These are phyloP conservation scores for Epichloe sp. DNA, from an alignment of 2,329 filamentous ascomycete species.

Conservation along the genomic window DNA sequence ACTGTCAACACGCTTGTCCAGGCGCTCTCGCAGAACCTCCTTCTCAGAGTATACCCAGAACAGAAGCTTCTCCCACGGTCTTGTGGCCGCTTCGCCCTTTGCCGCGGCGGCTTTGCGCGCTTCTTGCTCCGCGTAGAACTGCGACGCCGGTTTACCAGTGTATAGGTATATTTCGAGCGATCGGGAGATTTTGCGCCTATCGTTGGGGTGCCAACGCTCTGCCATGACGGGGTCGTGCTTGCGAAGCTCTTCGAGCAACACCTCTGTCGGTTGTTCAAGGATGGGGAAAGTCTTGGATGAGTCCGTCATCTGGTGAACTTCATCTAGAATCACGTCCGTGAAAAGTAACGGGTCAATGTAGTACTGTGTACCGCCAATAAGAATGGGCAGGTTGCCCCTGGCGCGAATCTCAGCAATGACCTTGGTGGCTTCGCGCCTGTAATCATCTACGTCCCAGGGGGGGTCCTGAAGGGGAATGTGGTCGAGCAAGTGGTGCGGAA, in stretches of 20 bases:
- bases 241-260: constrained; percentile 57
- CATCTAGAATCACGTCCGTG: constrained; percentile 41
- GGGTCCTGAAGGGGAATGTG: constrained; percentile 61
- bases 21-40: constrained; percentile 51
- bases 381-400: constrained; percentile 69
- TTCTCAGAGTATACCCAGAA: constrained; percentile 79
- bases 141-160: constrained; percentile 69
- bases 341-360: constrained; percentile 87
- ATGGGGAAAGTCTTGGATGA: constrained; percentile 47
- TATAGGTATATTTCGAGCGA: constrained; percentile 83
- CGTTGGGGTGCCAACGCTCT: constrained; percentile 83
- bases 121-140: constrained; percentile 72
- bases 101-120: constrained; percentile 21
- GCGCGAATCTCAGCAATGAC: constrained; percentile 66
- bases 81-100: constrained; percentile 9
- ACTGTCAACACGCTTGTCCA: constrained; percentile 66
- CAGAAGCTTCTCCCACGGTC: constrained; percentile 47
- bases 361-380: constrained; percentile 93
- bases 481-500: constrained; percentile 81
- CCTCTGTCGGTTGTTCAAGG: constrained; percentile 55
- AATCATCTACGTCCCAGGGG: constrained; percentile 75
- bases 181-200: constrained; percentile 75
- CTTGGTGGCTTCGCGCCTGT: constrained; percentile 53
- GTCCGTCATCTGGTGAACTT: constrained; percentile 22
- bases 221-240: constrained; percentile 87